Evolutionary conservation across 371 early-diverging fungal species (phyloP), one percentile per base, ranked within the genome.

Genomic region (Mucor plumbeus): DNA sequence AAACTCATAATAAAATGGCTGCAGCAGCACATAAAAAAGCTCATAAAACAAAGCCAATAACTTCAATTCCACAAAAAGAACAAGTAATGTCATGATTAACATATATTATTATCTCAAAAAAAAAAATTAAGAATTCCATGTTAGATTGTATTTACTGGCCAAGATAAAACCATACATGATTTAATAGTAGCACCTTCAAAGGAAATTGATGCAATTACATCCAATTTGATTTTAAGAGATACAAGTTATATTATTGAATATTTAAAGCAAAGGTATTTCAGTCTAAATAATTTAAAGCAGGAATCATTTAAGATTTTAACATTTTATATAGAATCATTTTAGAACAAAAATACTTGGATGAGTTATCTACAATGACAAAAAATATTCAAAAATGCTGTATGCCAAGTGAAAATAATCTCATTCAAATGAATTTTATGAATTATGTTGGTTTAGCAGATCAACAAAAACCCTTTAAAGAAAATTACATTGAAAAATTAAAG

Each of bases 211-310:
- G 66, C 54, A 17, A 62, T 73, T 11, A 34, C 65, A 14, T 15
- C 38, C 4, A 55, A 62, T 40, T 26, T 73, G 21, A 44, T 73
- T 15, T 55, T 73, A 11, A 54, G 61, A 63, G 69, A 73, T 38
- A 65, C 63, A n/a, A 63, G 62, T 8, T 62, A 65, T 55, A 59
- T 73, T 11, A 55, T 73, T 14, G 66, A 73, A 48, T 73, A 73
- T n/a, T 31, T 73, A 8, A 66, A 59, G n/a, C 69, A 73, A 63
- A 73, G 69, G 73, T 73, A 63, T 7, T 3, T 26, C 26, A 3
- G 1, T 26, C 3, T 26, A 26, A 26, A 26, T 3, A 26, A 26
- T 26, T 3, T 26, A 1, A 26, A 26, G 26, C 26, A 26, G 3
- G 26, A 26, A 26, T 26, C 26, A 3, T 1, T 26, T 26, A 1